Evolutionary conservation across 2,329 filamentous ascomycete species (phyloP), one percentile per base, ranked within the genome.

Genomic region (Fusarium sp.): DNA sequence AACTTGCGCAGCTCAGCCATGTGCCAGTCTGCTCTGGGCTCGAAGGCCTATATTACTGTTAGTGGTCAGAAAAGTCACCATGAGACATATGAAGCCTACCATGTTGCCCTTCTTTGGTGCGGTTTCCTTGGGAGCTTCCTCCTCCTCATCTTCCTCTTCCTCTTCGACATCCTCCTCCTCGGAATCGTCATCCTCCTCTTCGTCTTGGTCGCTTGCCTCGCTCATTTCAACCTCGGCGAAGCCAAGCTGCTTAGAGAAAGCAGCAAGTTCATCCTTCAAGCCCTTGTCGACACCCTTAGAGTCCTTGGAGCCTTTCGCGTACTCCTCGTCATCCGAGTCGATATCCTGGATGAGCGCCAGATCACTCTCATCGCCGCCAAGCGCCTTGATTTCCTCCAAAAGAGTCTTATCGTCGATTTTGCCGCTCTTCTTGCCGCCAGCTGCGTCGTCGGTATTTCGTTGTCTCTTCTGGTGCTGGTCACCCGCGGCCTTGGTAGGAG

Each of bases 351-450:
- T 85, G 34, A 92, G 83, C 38, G 88, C 86, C 45, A 90, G 77
- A 68, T 92, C 90, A 44, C 88, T 84, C 77, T 91, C 88, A 56
- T 90, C 88, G 16, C 90, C 90, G 6, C 89, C 90, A 3, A 92
- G 81, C 16, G 88, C 88, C 69, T 85, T 83, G 66, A 92, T 92
- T 74, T 92, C 90, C 59, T 88, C 85, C 10, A 92, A 80, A 7
- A 92, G 80, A 15, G 79, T 76, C 32, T 81, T 80, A n/a, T 78
- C 72, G 24, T 78, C 78, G 25, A 78, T 74, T 14, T 76, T 72
- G 18, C 47, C 32, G 38, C 66, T 58, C 25, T 72, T 72, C 72
- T 76, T 79, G 7, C 67, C 67, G 49, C 72, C 61, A 27, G 56
- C 70, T 25, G 64, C 51, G 11, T 63, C 71, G 18, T 76, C 73